phyloP scores from a whole-genome alignment of 495 filamentous ascomycete species.

The Gamarada debralockiae region DNA sequence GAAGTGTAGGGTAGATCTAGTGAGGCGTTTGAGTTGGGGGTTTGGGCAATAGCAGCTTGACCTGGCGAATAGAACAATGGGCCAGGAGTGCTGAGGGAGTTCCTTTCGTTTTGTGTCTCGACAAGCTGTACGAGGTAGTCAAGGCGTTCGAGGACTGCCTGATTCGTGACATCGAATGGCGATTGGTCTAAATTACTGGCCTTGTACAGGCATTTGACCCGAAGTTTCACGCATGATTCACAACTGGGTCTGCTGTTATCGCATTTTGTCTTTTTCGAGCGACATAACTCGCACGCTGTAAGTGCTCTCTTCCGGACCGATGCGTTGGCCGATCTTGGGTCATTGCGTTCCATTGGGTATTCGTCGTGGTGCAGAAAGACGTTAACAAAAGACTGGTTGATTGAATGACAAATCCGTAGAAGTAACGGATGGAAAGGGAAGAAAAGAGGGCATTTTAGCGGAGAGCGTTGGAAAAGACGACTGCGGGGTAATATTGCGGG shows the following conservation, averaged over 20 bases:
- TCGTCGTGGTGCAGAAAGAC: no score
- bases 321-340: no score
- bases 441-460: no score
- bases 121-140: background rate
- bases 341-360: no score
- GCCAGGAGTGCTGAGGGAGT: background rate
- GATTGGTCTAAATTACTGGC: background rate
- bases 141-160: background rate
- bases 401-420: no score
- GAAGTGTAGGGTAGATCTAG: background rate
- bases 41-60: background rate
- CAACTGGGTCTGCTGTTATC: background rate
- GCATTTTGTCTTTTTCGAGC: background rate
- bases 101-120: background rate
- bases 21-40: background rate
- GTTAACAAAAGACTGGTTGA: no score
- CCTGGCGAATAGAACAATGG: background rate
- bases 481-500: no score
- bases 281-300: background rate
- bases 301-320: background rate
- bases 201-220: background rate
- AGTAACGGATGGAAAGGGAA: no score
- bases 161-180: background rate
- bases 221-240: background rate
- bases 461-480: no score